Conservation (phyloP, 164 flowering plant genomes). For the Dillenia turbinata region DNA sequence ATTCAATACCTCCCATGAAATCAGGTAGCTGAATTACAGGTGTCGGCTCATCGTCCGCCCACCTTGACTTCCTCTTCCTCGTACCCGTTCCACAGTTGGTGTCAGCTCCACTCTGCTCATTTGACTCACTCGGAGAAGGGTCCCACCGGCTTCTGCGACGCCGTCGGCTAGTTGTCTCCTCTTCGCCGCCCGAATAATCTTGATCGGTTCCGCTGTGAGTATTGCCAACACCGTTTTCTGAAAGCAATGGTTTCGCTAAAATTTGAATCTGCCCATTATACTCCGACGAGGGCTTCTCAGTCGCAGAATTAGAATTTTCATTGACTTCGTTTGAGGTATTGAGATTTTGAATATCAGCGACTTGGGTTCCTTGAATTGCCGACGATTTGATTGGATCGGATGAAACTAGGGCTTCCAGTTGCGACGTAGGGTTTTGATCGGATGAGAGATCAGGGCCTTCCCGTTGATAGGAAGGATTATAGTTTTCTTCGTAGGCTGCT, state of each 20-base stretch:
- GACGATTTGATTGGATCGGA: not conserved
- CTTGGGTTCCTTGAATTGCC: slow-evolving; percentile 4
- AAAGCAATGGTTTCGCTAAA: slow-evolving; percentile 25
- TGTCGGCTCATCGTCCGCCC: slow-evolving; percentile 89
- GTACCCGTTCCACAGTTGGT: slow-evolving; percentile 30
- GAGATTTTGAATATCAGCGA: not conserved
- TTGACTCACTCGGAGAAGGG: slow-evolving; percentile 46
- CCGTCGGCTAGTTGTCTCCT: slow-evolving; percentile 62
- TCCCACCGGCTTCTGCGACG: slow-evolving; percentile 81
- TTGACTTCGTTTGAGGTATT: not conserved
- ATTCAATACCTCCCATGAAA: slow-evolving; percentile 94
- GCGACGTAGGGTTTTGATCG: slow-evolving; percentile 2
- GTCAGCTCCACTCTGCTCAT: slow-evolving; percentile 25
- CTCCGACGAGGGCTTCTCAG: not conserved
- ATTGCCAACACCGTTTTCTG: slow-evolving; percentile 47
- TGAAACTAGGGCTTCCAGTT: not conserved
- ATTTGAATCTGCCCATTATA: not conserved
- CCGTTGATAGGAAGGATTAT: not conserved
- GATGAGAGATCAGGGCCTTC: slow-evolving; percentile 1
- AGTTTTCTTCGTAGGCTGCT: not conserved
- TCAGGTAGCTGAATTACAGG: slow-evolving; percentile 75
- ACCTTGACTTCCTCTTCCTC: slow-evolving; percentile 67
- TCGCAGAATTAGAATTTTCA: not conserved
- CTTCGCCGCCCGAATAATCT: slow-evolving; percentile 76
- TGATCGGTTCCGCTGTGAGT: slow-evolving; percentile 55